Base-by-base conservation (phyloP, 2,329 filamentous ascomycete genomes). In the Xylariaceae sp. region DNA sequence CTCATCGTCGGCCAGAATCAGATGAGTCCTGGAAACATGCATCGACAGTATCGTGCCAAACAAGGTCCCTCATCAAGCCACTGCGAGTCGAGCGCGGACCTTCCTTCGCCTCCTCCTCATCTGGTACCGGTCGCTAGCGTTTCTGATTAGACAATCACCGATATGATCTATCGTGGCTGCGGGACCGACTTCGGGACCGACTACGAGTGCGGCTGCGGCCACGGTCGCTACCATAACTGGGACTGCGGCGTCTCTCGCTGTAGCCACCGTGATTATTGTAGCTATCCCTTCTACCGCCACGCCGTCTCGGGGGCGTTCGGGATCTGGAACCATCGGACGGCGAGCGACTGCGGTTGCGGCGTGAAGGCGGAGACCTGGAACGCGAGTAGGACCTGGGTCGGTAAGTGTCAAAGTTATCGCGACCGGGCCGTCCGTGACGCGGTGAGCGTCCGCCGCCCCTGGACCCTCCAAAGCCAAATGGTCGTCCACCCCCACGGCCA, bases 301-400 rank as follows among this genome's bases (percentile, higher is more conserved):
- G 52, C 29, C 61, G 51, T 46, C 55, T 52, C 12, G 55, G 54
- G 13, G 59, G 59, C n/a, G 59, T 58, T 26, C 56, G 53, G 8
- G 65, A 66, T 32, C 64, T 54, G 14, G 52, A 56, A 23, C 44
- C 55, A 38, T 58, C 60, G 7, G 53, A 55, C 24, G 57, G 51
- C 5, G 57, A 54, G 16, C 47, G 54, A 36, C 56, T 56, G 28
- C 55, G 58, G 28, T 54, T 51, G 27, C 55, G 63, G 13, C 56
- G 59, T 4, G 48, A 53, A 14, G 50, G 60, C 27, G 56, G 60
- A 3, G 57, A 59, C 40, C 74, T 59, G 15, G 73, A 75, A 42
- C 68, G 60, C n/a, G 70, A 71, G 31, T 64, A 67, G 44, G 64
- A 67, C 5, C 70, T 68, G n/a, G 80, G 81, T 5, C 80, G 71